Conservation (phyloP, 2,329 filamentous ascomycete genomes). For the Pseudogymnoascus sp. region DNA sequence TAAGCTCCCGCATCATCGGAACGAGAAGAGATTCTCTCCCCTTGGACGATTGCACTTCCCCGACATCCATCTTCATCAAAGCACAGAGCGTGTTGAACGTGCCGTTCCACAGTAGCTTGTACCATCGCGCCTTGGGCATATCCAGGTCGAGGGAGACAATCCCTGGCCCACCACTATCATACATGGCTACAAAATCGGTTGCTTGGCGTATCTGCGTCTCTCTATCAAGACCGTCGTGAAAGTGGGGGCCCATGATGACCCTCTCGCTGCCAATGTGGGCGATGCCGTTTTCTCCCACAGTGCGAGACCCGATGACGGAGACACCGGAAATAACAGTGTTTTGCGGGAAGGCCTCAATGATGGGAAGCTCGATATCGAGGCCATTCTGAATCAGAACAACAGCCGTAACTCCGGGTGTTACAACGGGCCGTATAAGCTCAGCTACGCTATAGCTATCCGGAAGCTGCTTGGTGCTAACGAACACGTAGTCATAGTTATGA, state of each 20-base stretch:
- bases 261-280: conserved; percentile 20
- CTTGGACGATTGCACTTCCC: conserved; percentile 15
- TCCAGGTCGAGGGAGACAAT: conserved; percentile 18
- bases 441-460: conserved; percentile 26
- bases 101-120: conserved; percentile 23
- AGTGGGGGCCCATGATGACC: conserved; percentile 19
- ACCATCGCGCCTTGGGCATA: conserved; percentile 20
- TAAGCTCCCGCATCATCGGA: conserved; percentile 25
- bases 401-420: conserved; percentile 22
- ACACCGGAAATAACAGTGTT: conserved; percentile 22
- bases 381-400: conserved; percentile 28
- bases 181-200: conserved; percentile 19
- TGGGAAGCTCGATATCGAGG: conserved; percentile 24
- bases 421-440: conserved; percentile 21
- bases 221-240: conserved; percentile 15
- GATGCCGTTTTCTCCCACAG: conserved; percentile 18
- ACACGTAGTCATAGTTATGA: conserved; percentile 22
- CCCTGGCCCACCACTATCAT: conserved; percentile 19
- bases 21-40: conserved; percentile 24
- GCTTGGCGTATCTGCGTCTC: conserved; percentile 13
- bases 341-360: conserved; percentile 19
- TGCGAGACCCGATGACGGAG: conserved; percentile 21
- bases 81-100: conserved; percentile 21
- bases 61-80: conserved; percentile 17
- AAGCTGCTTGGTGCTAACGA: conserved; percentile 27